phyloP scores from a whole-genome alignment of 1,139 yeast genomes.

The Pichia sorboxylosa region DNA sequence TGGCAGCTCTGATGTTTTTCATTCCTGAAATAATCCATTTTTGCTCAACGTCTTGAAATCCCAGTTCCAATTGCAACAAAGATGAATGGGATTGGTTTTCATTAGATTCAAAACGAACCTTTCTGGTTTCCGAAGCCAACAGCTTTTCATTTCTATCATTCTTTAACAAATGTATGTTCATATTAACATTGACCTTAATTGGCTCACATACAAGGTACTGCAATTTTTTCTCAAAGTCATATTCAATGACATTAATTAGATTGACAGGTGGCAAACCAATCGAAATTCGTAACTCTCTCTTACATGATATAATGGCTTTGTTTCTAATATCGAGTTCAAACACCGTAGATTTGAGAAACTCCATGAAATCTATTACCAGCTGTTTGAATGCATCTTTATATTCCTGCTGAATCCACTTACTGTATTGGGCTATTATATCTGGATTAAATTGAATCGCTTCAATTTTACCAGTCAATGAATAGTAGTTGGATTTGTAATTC shows the following conservation, averaged over 20 bases:
- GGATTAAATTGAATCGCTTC: conserved; percentile 19
- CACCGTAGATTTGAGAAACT: conserved; percentile 1
- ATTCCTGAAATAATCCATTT: conserved; percentile 67
- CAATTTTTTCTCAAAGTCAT: conserved; percentile 28
- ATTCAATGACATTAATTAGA: conserved; percentile 39
- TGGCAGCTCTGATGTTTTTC: conserved; percentile 31
- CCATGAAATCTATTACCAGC: conserved; percentile 1
- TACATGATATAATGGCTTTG: conserved; percentile 1
- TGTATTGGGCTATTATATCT: conserved; percentile 4
- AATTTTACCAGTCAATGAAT: conserved; percentile 26
- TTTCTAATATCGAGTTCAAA: conserved; percentile 3
- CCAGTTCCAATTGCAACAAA: conserved; percentile 25
- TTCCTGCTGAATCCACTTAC: background rate
- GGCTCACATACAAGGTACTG: conserved; percentile 57
- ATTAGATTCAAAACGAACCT: conserved; percentile 20
- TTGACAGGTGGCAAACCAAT: conserved; percentile 45
- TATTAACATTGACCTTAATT: conserved; percentile 31
- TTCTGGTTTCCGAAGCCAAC: background rate
- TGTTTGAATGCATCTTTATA: background rate
- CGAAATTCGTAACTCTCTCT: conserved; percentile 29
- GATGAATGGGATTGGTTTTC: conserved; percentile 5
- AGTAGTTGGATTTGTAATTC: conserved; percentile 30
- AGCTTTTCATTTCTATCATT: background rate
- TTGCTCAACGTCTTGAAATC: conserved; percentile 28
- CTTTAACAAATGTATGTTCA: conserved; percentile 13